Evolutionary conservation across 1,284 basidiomycete species (phyloP), one percentile per base, ranked within the genome.

Genomic region (Pseudomicrostroma phylloplanum): DNA sequence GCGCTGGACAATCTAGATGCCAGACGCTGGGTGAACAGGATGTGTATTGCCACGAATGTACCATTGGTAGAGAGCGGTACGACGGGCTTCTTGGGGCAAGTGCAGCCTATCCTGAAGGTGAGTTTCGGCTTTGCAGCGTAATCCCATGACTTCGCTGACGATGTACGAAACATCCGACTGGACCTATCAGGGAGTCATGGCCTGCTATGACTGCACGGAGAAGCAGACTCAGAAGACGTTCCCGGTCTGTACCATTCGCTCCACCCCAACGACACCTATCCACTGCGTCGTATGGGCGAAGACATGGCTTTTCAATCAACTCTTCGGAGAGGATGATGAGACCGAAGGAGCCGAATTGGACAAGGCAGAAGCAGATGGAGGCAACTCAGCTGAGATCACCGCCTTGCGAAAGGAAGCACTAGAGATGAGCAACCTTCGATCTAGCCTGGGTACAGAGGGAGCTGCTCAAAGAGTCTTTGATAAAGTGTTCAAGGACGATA

Each of bases 231-330:
- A 92, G 0, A 97, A 94, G 79, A 89, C 90, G 0, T 98, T 91
- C 78, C 94, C 96, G 0, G 93, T 98, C 1, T 99, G 96, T 81
- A 99, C 96, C 0, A 98, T 99, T 72, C 88, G 96, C 55, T 92
- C 92, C 1, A 98, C 96, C 0, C 96, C 96, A 0, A 92, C 90
- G 60, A 92, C 94, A 67, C 92, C 96, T 0, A 96, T 98, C 56
- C 96, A 99, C 77, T 98, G 93, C 77, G 97, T 98, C 61, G 94
- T 97, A 0, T 99, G 96, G 96, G 92, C 91, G 39, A 99, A 98
- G 80, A 93, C 87, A 70, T 98, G 97, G 82, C 86, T 98, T n/a
- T 87, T 98, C 70, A 87, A 88, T n/a, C 92, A 96, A 81, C 80
- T 97, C 6, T 96, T 96, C 73, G 94, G 94, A 0, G 68, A 72